These are phyloP conservation scores for Colletotrichum truncatum DNA, from an alignment of 2,329 filamentous ascomycete genomes.

Conservation along the genomic window DNA sequence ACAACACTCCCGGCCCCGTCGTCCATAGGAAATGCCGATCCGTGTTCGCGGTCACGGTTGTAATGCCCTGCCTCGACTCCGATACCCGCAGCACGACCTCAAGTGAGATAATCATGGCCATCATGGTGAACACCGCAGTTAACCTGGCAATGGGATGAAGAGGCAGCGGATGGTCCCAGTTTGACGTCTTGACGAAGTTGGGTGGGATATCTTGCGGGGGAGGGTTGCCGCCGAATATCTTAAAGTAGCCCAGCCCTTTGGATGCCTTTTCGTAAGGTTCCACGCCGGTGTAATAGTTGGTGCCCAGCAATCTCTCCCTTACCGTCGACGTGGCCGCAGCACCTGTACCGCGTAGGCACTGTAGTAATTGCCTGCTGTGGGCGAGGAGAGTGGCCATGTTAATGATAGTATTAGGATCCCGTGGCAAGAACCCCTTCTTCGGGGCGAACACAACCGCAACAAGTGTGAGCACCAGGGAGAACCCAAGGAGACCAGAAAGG, in stretches of 20 bases:
- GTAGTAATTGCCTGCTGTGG: conserved; percentile 45
- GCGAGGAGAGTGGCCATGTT: conserved; percentile 45
- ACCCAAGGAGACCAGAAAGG: conserved; percentile 38
- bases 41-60: conserved; percentile 36
- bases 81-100: conserved; percentile 45
- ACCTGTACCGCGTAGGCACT: conserved; percentile 44
- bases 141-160: conserved; percentile 41
- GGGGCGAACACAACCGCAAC: conserved; percentile 37
- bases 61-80: conserved; percentile 39
- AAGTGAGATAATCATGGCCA: conserved; percentile 42
- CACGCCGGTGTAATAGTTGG: conserved; percentile 43
- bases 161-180: conserved; percentile 41
- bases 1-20: conserved; percentile 39
- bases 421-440: conserved; percentile 44
- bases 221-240: conserved; percentile 33
- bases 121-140: conserved; percentile 36
- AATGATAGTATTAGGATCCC: conserved; percentile 44
- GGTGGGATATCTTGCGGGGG: conserved; percentile 18
- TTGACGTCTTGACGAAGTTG: conserved; percentile 28
- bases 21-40: conserved; percentile 47
- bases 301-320: conserved; percentile 36
- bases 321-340: conserved; percentile 40
- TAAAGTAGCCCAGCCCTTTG: conserved; percentile 34
- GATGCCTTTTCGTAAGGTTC: conserved; percentile 44
- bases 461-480: conserved; percentile 36